These are phyloP conservation scores for Pseudogymnoascus sp. DNA, from an alignment of 2,329 filamentous ascomycete genomes.

Conservation along the genomic window DNA sequence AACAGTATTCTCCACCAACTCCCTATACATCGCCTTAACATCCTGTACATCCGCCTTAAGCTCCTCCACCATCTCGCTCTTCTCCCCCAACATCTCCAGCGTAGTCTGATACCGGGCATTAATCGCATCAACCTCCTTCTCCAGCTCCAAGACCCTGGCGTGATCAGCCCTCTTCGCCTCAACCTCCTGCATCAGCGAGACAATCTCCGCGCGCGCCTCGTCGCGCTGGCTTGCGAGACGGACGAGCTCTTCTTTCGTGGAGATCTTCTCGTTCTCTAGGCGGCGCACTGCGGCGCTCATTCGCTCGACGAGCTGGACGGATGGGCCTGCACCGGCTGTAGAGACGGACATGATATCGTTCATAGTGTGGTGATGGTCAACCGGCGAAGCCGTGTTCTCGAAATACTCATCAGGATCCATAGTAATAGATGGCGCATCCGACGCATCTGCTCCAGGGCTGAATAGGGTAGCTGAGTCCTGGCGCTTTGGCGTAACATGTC, in stretches of 20 bases:
- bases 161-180: slow-evolving; percentile 59
- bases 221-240: slow-evolving; percentile 79
- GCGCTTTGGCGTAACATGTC: slow-evolving; percentile 23
- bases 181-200: slow-evolving; percentile 76
- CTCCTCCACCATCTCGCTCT: slow-evolving; percentile 91
- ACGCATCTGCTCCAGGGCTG: slow-evolving; percentile 18
- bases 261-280: slow-evolving; percentile 84
- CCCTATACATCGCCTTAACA: slow-evolving; percentile 92
- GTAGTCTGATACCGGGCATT: slow-evolving; percentile 80
- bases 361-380: slow-evolving; percentile 59
- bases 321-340: slow-evolving; percentile 82
- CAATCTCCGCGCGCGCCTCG: slow-evolving; percentile 86
- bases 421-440: slow-evolving; percentile 21
- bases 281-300: slow-evolving; percentile 91
- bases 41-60: slow-evolving; percentile 80
- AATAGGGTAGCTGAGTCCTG: slow-evolving; percentile 24
- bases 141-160: slow-evolving; percentile 52
- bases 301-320: slow-evolving; percentile 88
- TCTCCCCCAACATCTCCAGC: slow-evolving; percentile 90
- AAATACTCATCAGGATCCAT: slow-evolving; percentile 36
- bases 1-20: slow-evolving; percentile 78
- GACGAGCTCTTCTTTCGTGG: slow-evolving; percentile 74
- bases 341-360: slow-evolving; percentile 85
- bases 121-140: slow-evolving; percentile 58
- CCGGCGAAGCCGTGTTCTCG: slow-evolving; percentile 45